Base-by-base conservation (phyloP, 1,284 basidiomycete species). In the Cryptococcus sp. region DNA sequence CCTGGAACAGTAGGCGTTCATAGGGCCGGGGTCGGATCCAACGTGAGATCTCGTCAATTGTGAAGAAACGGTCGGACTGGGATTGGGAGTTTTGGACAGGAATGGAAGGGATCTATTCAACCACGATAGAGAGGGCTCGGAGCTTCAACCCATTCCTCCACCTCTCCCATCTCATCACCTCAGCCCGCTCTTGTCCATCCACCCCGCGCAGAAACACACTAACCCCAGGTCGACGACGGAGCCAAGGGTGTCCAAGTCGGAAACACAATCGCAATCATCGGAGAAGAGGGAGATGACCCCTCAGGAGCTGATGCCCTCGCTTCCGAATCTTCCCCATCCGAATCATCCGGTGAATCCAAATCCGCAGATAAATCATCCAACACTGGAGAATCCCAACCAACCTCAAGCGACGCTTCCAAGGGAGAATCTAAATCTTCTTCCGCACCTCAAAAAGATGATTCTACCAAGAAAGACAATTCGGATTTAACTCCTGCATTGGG, bases 211-310 rank as follows among this genome's bases (percentile, higher is more conserved):
- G 18, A 42, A 2, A 14, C 14, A 16, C 7, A 28, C 32, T n/a
- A 9, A 43, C 39, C 37, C 9, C 53, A 94, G 91, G 78, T 83
- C 46, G 77, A 77, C 53, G 91, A 89, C 64, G 94, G 94, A 53
- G 76, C 88, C 55, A 97, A 98, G 80, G 83, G 83, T 65, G 84
- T 98, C 55, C 71, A 81, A 43, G 90, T 98, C 63, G 92, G 92
- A 59, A 81, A 84, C 19, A 78, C 86, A 57, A 97, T 98, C 73
- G 94, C 90, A 55, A 84, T 98, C 67, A 73, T 93, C 48, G 93
- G 81, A 46, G 93, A 98, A 76, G 88, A 92, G 73, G 92, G 93
- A 50, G 94, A 98, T 70, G 92, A 97, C 70, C 72, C 94, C 50
- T 85, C 91, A 19, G 86, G 81, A 52, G 90, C 87, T 2, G 85